A percentile compares a stretch with the other conserved stretches of the same genome.
phyloP scores from a whole-genome alignment of 1,284 basidiomycete species.

The Marasmius sp. region DNA sequence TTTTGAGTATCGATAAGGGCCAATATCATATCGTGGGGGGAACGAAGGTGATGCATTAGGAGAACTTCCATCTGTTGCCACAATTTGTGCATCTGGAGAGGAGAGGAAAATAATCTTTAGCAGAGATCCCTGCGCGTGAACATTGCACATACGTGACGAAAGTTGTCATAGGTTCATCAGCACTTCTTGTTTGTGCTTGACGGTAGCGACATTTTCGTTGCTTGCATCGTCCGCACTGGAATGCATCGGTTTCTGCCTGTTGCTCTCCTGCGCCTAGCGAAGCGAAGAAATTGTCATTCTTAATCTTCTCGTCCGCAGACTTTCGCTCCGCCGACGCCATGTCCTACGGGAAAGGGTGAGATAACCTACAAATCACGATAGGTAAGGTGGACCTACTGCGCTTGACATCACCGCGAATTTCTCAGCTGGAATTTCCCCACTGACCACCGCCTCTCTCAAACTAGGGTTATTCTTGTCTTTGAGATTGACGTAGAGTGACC shows the following conservation, averaged over 20 bases:
- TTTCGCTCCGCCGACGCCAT: slow-evolving; percentile 95
- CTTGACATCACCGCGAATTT: slow-evolving; percentile 83
- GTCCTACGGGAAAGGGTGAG: slow-evolving; percentile 53
- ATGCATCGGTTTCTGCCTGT: slow-evolving; percentile 95
- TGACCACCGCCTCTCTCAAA: slow-evolving; percentile 81
- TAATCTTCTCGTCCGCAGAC: slow-evolving; percentile 79
- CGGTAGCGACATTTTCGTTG: slow-evolving; percentile 91
- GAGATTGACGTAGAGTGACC: slow-evolving; percentile 88
- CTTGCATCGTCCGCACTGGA: slow-evolving; percentile 95
- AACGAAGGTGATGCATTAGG: not conserved
- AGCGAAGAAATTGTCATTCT: slow-evolving; percentile 88
- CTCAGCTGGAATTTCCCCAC: slow-evolving; percentile 72
- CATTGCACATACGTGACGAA: slow-evolving; percentile 27
- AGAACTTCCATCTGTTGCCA: slow-evolving; percentile 13
- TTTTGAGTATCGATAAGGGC: too few species aligned
- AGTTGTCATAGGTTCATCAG: slow-evolving; percentile 93
- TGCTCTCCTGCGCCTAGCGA: slow-evolving; percentile 88
- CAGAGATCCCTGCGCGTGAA: slow-evolving; percentile 4
- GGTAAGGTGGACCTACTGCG: slow-evolving; percentile 47
- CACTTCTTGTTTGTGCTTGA: slow-evolving; percentile 92
- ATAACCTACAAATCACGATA: not conserved
- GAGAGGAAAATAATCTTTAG: not conserved
- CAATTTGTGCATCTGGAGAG: slow-evolving; percentile 19
- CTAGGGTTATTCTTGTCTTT: slow-evolving; percentile 95
- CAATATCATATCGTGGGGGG: too few species aligned